phyloP scores from a whole-genome alignment of 1,284 basidiomycete genomes.

The Golubevia pallescens region DNA sequence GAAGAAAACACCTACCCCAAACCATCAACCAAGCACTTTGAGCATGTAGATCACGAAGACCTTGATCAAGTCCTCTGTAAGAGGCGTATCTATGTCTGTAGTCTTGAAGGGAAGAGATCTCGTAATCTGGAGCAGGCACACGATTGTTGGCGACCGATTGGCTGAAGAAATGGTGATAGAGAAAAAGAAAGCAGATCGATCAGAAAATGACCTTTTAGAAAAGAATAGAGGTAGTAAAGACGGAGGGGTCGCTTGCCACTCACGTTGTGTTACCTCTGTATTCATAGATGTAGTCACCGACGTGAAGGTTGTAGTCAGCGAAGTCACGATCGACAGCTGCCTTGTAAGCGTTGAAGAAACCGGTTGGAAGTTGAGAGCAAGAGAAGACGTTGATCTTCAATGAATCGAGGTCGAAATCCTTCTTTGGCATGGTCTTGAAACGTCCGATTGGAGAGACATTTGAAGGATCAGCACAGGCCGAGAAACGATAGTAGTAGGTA shows the following conservation, averaged over 20 bases:
- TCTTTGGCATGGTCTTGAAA: slow-evolving; percentile 35
- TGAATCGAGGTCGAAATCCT: slow-evolving; percentile 28
- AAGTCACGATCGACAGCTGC: slow-evolving; percentile 27
- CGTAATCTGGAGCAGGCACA: slow-evolving; percentile 30
- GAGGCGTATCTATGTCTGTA: slow-evolving; percentile 40
- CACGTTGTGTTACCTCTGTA: neutral
- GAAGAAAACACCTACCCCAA: too few species aligned
- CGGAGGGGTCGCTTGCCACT: too few species aligned
- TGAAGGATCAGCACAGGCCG: slow-evolving; percentile 28
- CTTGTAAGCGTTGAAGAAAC: slow-evolving; percentile 37
- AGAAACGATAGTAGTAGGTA: slow-evolving; percentile 42
- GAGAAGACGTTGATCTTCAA: slow-evolving; percentile 42
- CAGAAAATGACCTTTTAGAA: neutral
- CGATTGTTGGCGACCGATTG: slow-evolving; percentile 27
- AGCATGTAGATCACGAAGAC: slow-evolving; percentile 19
- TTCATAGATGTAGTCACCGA: slow-evolving; percentile 50
- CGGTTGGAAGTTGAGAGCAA: slow-evolving; percentile 40
- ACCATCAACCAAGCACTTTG: slow-evolving; percentile 24
- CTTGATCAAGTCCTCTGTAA: slow-evolving; percentile 29
- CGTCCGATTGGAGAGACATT: slow-evolving; percentile 26
- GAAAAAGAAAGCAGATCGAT: neutral
- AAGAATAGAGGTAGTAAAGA: slow-evolving; percentile 6
- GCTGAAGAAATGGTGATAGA: slow-evolving; percentile 29
- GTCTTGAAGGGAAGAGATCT: slow-evolving; percentile 36
- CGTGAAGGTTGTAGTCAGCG: slow-evolving; percentile 33